Conservation (phyloP, 2,329 filamentous ascomycete genomes). For the Sporothrix curviconia region DNA sequence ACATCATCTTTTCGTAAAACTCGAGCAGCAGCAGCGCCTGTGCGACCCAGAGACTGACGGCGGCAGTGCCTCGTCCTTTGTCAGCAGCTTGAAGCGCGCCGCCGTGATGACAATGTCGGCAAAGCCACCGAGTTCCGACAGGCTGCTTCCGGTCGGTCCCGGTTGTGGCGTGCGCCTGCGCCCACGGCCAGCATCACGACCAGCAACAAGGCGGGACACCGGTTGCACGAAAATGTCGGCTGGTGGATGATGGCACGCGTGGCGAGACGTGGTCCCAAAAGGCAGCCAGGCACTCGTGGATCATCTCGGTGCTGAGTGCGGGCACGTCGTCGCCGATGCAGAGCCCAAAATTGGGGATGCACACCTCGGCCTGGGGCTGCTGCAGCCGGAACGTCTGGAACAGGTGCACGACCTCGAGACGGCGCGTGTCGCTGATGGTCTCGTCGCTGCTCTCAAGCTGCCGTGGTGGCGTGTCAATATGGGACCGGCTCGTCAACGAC, state of each 20-base stretch:
- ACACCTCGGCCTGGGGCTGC: conserved; percentile 34
- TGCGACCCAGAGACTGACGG: conserved; percentile 81
- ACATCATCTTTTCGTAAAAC: conserved; percentile 88
- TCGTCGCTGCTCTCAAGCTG: conserved; percentile 35
- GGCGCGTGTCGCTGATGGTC: conserved; percentile 38
- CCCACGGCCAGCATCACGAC: conserved; percentile 80
- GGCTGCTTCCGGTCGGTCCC: conserved; percentile 44
- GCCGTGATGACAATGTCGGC: conserved; percentile 60
- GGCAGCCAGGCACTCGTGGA: conserved; percentile 76
- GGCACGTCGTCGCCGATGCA: conserved; percentile 39
- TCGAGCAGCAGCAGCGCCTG: conserved; percentile 78
- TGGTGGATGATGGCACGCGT: conserved; percentile 80
- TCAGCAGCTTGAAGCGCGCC: conserved; percentile 77
- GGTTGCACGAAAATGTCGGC: conserved; percentile 74
- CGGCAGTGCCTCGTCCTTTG: conserved; percentile 72
- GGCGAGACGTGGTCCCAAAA: conserved; percentile 85
- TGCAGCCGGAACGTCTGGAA: conserved; percentile 39
- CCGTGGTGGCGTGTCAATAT: conserved; percentile 39
- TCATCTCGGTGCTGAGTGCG: conserved; percentile 65
- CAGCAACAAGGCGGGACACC: conserved; percentile 70
- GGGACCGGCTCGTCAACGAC: conserved; percentile 41
- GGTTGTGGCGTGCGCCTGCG: conserved; percentile 67
- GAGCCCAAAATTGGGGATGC: conserved; percentile 30
- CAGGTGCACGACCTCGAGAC: conserved; percentile 39
- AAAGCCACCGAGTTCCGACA: conserved; percentile 38